Base-by-base conservation (phyloP, 2,329 filamentous ascomycete genomes). In the Phialemonium atrogriseum region DNA sequence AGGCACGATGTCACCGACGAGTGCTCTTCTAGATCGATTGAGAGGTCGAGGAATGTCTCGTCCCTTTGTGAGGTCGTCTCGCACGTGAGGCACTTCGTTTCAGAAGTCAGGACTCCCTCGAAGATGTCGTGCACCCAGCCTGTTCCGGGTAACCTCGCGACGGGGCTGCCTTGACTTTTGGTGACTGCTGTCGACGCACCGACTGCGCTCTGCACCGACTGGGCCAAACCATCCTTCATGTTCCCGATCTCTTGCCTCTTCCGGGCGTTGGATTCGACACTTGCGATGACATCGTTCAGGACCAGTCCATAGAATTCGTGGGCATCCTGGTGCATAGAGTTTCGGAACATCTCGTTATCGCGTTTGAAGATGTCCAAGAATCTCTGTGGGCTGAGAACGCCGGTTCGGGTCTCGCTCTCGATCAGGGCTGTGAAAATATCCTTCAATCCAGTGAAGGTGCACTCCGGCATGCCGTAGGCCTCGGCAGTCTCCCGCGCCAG, bases 71-170 rank as follows among this genome's bases (percentile, higher is more conserved):
- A 98, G 16, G 86, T 80, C 32, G 88, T 95, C 58, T 98, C 91
- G 58, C 91, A 98, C 0, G 89, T 95, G 44, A 98, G 63, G 56
- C 91, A 98, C 54, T 89, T 84, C 20, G 91, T 98, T 62, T 98
- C 91, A 8, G 91, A 98, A 5, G 87, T 94, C 44, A 98, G 63
- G 3, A 87, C 80, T 15, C 91, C 91, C 56, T 98, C 89, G 45
- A 98, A 98, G 22, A 98, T 79, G 49, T 95, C 87, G 58, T 96
- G 89, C 15, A 98, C 89, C 89, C 91, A 96, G 39, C 86, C 77
- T 2, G 80, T 82, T 16, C 74, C 77, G 0, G 76, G 73, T 4
- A 73, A 72, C 36, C 70, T 68, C 1, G 67, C 57, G 32, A 67
- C 66, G 13, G 56, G 47, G 39, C 40, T 27, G 31, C 50, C 26